Base-by-base conservation (phyloP, 371 early-diverging fungal genomes). In the Syncephalastrum monosporum region DNA sequence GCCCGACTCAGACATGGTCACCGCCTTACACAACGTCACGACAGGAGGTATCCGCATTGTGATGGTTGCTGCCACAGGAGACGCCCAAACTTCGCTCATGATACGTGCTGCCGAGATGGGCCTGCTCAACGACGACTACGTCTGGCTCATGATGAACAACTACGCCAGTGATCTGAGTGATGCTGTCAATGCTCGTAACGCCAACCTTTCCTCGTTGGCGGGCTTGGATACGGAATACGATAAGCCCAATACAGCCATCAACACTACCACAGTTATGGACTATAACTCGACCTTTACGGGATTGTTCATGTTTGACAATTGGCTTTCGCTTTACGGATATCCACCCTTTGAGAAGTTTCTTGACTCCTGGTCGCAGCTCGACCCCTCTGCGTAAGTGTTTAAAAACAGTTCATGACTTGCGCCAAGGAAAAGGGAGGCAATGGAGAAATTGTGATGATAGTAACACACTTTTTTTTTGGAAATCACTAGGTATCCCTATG, bases 81-180 rank as follows among this genome's bases (percentile, higher is more conserved):
- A 57, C 10, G 56, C 70, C 3, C 67, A 68, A 54, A 57, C 53
- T 4, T 56, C 63, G 7, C 47, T 75, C 7, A 60, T 79, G 61
- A 46, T 75, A 0, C 71, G 67, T 46, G 79, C 79, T 0, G 67
- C 70, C 14, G 21, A 60, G 23, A 29, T 75, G 53, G 75, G 75
- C 1, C 61, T 66, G 2, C 17, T 79, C 5, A 57, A 56, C 12
- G 55, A 60, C 16, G 69, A 78, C 1, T 84, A 81, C 61, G 82
- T 78, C n/a, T 84, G 84, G 84, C 55, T 84, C 0, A 43, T 78
- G 8, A 69, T 79, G 59, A 79, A 74, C 4, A 74, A 82, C 21
- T 59, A 71, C 17, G 67, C 72, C 1, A 58, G 65, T 8, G 62
- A 68, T 19, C 47, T 82, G 19, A 38, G 66, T 24, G 23, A 53